Evolutionary conservation across 1,284 basidiomycete species (phyloP), one percentile per base, ranked within the genome.

Genomic region (Coniophora puteana): DNA sequence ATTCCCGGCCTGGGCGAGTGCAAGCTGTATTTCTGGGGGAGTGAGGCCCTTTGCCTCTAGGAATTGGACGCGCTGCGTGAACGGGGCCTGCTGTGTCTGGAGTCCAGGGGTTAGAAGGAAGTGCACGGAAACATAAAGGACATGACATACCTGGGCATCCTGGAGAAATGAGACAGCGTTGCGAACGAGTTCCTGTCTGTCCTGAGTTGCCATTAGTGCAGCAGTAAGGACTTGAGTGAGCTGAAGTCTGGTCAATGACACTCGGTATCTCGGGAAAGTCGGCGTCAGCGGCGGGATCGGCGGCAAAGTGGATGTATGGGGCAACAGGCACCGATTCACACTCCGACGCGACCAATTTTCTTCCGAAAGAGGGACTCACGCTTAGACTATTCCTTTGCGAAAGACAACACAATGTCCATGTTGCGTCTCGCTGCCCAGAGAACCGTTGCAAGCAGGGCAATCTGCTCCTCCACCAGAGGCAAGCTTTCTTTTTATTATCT

Each of bases 41-140:
- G 81, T 86, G 20, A 99, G 70, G 2, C 95, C 95, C 62, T 98
- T 98, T 5, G 91, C 87, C 58, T 97, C 89, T 18, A 99, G 78
- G 68, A 98, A 99, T 55, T 91, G 84, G 38, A 99, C 78, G 36
- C 90, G 80, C 60, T 95, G 90, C 4, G 86, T 76, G 24, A 97
- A 66, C 2, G 92, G 72, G 2, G 92, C 89, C 21, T 80, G 71
- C 58, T 82, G 88, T 0, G 79, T 71, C 87, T 88, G 46, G 31
- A 31, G 13, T 4, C 6, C 47, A 20, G 27, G 48, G 41, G 40
- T 41, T 34, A 48, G 22, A 24, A 31, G 4, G 4, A 20, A 18
- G 3, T 14, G 4, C 11, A 7, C 12, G 0, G n/a, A 5, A 13
- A 18, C 25, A 36, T 17, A 16, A 12, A 3, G 16, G 26, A 25